Evolutionary conservation across 768 basidiomycete genomes (phyloP).

Genomic region (Russula brevipes): DNA sequence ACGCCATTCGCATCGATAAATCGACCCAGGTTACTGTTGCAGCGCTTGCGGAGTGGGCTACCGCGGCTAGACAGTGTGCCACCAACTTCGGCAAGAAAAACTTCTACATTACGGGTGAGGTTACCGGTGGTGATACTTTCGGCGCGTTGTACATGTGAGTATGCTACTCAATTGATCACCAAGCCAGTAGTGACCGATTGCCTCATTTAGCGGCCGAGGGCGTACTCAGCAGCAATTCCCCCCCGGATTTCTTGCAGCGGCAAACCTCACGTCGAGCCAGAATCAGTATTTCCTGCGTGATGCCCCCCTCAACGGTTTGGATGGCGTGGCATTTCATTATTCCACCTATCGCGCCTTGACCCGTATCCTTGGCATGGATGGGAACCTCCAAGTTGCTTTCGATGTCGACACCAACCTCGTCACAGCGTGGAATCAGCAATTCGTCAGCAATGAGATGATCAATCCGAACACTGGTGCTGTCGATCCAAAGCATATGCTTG

Average conservation of each 20-base stretch:
- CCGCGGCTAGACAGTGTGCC: constrained; percentile 71
- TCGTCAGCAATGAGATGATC: constrained; percentile 80
- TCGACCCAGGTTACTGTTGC: constrained; percentile 86
- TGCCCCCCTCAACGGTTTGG: constrained; percentile 55
- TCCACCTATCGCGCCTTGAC: constrained; percentile 83
- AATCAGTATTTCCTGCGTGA: constrained; percentile 79
- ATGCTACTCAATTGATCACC: not conserved
- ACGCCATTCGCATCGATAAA: constrained; percentile 94
- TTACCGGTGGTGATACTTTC: constrained; percentile 91
- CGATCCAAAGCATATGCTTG: constrained; percentile 87
- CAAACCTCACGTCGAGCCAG: constrained; percentile 55
- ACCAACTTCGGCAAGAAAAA: constrained; percentile 67
- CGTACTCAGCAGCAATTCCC: constrained; percentile 72
- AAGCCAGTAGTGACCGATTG: not conserved
- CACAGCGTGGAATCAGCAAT: constrained; percentile 89
- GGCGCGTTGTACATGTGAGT: constrained; percentile 80
- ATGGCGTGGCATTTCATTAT: constrained; percentile 87
- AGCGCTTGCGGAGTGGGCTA: constrained; percentile 71
- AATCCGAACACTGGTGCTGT: constrained; percentile 59
- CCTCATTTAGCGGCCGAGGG: constrained; percentile 66
- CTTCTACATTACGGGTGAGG: constrained; percentile 89
- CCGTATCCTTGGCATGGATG: constrained; percentile 94
- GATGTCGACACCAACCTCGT: constrained; percentile 80
- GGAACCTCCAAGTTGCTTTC: constrained; percentile 86
- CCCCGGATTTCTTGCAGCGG: constrained; percentile 60